A percentile compares a stretch with the other conserved stretches of the same genome.
Conservation (phyloP, 163 green algal genomes). For the Coccomyxa subellipsoidea region DNA sequence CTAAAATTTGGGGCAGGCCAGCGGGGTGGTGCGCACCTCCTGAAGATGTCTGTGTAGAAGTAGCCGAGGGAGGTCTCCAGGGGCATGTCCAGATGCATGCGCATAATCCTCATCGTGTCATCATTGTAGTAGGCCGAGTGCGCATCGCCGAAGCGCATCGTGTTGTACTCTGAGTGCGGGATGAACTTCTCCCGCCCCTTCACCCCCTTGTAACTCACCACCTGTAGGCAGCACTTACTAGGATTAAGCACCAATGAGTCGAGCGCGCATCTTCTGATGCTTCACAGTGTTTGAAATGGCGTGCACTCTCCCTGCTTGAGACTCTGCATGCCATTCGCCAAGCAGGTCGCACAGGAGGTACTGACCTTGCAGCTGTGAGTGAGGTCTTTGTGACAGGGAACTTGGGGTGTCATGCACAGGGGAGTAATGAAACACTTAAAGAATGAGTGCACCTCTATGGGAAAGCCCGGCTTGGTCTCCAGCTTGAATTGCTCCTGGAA, state of each 20-base stretch:
- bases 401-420: background rate
- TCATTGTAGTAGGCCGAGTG: background rate
- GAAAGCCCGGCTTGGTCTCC: background rate
- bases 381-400: no score
- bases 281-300: no score
- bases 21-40: background rate
- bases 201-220: slow-evolving; percentile 4
- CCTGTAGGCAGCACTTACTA: background rate
- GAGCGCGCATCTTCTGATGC: no score
- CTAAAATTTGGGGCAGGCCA: no score
- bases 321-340: no score
- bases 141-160: background rate
- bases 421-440: background rate
- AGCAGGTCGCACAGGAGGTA: no score
- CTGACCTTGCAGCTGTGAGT: no score
- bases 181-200: background rate
- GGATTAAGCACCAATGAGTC: no score
- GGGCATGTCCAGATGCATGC: background rate
- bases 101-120: background rate
- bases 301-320: no score
- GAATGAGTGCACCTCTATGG: background rate
- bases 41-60: slow-evolving; percentile 5
- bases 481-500: background rate
- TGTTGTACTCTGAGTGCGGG: background rate
- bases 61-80: background rate